Conservation (phyloP, 2,329 filamentous ascomycete genomes). For the Xylaria arbuscula region DNA sequence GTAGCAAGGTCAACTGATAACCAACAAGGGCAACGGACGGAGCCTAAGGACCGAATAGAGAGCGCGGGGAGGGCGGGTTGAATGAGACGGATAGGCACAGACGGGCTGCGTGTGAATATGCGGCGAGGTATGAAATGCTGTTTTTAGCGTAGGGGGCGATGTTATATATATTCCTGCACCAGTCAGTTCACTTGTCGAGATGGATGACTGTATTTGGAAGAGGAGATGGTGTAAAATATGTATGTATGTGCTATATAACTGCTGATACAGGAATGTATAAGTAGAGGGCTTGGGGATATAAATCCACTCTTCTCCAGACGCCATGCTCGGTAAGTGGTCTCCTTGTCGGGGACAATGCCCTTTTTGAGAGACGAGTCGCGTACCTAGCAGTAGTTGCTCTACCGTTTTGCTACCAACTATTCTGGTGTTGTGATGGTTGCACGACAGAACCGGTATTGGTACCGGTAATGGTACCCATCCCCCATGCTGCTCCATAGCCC, state of each 20-base stretch:
- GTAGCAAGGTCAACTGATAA: constrained; percentile 10
- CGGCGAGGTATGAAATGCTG: background rate
- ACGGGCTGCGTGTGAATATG: background rate
- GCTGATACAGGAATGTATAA: background rate
- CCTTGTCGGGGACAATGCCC: constrained; percentile 17
- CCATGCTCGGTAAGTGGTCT: background rate
- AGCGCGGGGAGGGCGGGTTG: constrained; percentile 9
- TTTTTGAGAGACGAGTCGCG: constrained; percentile 21
- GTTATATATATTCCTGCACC: background rate
- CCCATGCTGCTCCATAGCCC: background rate
- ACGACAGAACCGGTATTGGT: constrained; percentile 2
- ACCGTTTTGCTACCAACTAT: constrained; percentile 13
- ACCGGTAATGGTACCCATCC: background rate
- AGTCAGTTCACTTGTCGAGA: background rate
- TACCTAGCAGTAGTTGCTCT: background rate
- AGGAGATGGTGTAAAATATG: background rate
- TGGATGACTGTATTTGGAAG: background rate
- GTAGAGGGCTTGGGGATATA: constrained; percentile 4
- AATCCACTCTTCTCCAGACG: constrained; percentile 18
- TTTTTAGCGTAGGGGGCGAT: background rate
- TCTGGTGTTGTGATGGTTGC: constrained; percentile 9
- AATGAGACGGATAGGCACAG: constrained; percentile 3
- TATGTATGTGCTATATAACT: too few relatives aligned
- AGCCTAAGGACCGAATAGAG: constrained; percentile 20
- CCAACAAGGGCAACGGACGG: constrained; percentile 28